phyloP scores from a whole-genome alignment of 306 rosid species.

The Quercus berberidifolia region DNA sequence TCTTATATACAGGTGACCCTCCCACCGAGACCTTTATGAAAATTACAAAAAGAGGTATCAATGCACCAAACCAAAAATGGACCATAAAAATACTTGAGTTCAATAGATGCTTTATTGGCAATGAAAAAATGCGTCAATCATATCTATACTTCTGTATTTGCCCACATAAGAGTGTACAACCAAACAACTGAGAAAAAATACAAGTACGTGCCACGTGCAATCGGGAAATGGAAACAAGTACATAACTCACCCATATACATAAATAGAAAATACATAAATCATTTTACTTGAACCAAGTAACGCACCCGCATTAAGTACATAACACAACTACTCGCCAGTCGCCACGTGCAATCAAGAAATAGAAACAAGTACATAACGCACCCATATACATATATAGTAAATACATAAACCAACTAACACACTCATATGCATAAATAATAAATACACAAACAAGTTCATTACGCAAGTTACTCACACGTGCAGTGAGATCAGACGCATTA shows the following conservation, averaged over 20 bases:
- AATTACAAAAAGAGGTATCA: neutral
- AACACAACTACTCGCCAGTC: too few relatives aligned
- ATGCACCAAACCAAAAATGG: neutral
- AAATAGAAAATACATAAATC: neutral
- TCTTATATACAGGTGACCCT: constrained; percentile 76
- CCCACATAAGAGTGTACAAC: neutral
- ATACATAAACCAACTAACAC: neutral
- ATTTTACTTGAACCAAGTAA: neutral
- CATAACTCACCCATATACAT: neutral
- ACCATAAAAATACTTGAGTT: neutral
- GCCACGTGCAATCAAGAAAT: neutral
- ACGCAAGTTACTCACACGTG: too few relatives aligned
- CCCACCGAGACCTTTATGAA: constrained; percentile 77
- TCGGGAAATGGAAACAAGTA: neutral
- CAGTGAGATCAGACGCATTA: neutral
- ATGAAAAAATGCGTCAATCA: neutral
- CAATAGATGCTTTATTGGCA: neutral
- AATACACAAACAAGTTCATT: too few relatives aligned
- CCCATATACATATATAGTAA: neutral
- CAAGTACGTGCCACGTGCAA: neutral
- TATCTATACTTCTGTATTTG: neutral
- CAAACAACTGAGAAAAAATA: neutral
- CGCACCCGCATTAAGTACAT: too few relatives aligned
- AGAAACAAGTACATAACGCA: neutral
- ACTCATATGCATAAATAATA: too few relatives aligned